Base-by-base conservation (phyloP, 768 basidiomycete genomes). In the Lentinula lateritia region DNA sequence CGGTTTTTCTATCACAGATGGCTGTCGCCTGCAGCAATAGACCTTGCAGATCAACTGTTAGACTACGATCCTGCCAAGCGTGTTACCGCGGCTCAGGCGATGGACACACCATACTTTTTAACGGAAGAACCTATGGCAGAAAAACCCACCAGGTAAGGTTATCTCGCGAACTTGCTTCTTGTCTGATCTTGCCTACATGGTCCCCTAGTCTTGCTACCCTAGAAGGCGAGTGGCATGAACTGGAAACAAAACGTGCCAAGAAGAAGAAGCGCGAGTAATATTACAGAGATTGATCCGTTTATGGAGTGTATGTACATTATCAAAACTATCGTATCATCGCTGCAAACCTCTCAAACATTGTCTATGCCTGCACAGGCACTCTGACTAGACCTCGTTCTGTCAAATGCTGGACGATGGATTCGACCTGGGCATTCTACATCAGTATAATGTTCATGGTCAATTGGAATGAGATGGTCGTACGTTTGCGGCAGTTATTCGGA, bases 211-310 rank as follows among this genome's bases (percentile, higher is more conserved):
- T 98, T 61, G 83, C 89, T 12, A 82, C 82, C 12, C 74, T 97
- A 45, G 86, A 93, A 70, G 96, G 97, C 50, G 97, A 98, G 72
- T 98, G 95, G 92, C 97, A 99, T 73, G 97, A 99, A 73, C 80
- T 95, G 64, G 95, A 98, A 72, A 92, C 93, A 12, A 99, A 98
- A 73, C 82, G 93, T 43, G 88, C 89, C 61, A 91, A 86, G 76
- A 89, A 90, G 74, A 80, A 85, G 71, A 83, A 83, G 76, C 89
- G 83, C 80, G 65, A 65, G 50, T 60, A 60, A 42, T 58, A 58
- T 54, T 62, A 53, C 43, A 42, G 50, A 54, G 50, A 52, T 32
- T 13, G 50, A 36, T 43, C 41, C 55, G 20, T 57, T 42, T 58
- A 36, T 41, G 56, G 32, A 28, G 32, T 35, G 42, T 60, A 38